A percentile compares a stretch with the other conserved stretches of the same genome.
Conservation (phyloP, 2,329 filamentous ascomycete species). For the Arthrobotrys musiformis region DNA sequence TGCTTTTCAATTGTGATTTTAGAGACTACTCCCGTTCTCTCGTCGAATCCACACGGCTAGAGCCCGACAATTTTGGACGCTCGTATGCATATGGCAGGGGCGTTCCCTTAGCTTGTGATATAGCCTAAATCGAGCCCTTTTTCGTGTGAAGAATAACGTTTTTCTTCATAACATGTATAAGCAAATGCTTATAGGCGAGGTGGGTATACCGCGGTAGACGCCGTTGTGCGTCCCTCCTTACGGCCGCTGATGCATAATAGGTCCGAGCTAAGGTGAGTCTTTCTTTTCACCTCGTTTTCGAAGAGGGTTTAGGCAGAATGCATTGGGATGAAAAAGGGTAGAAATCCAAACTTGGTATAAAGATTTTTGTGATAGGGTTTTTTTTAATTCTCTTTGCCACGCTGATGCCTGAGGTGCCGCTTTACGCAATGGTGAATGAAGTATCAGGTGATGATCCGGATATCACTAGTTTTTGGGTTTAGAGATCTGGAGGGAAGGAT, state of each 20-base stretch:
- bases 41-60: not conserved
- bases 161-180: not conserved
- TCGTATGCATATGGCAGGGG: not conserved
- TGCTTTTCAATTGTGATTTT: not conserved
- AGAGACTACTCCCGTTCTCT: constrained; percentile 2
- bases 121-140: constrained; percentile 1
- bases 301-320: constrained; percentile 7
- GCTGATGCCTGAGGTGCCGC: constrained; percentile 20
- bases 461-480: no score
- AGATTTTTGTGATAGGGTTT: constrained; percentile 4
- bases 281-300: not conserved
- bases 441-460: constrained; percentile 14
- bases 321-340: not conserved
- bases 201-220: constrained; percentile 16
- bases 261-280: not conserved
- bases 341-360: no score
- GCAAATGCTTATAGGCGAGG: not conserved
- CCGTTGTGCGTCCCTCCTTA: not conserved
- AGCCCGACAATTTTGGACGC: not conserved
- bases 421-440: not conserved
- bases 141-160: not conserved
- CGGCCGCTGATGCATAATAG: not conserved
- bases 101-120: not conserved
- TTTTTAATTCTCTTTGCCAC: constrained; percentile 41
- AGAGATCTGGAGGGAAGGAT: not conserved